Percentiles rank a stretch among this genome's conserved stretches.
Conservation (phyloP, 352 stramenopile species). For the Pythium vanterpoolii region DNA sequence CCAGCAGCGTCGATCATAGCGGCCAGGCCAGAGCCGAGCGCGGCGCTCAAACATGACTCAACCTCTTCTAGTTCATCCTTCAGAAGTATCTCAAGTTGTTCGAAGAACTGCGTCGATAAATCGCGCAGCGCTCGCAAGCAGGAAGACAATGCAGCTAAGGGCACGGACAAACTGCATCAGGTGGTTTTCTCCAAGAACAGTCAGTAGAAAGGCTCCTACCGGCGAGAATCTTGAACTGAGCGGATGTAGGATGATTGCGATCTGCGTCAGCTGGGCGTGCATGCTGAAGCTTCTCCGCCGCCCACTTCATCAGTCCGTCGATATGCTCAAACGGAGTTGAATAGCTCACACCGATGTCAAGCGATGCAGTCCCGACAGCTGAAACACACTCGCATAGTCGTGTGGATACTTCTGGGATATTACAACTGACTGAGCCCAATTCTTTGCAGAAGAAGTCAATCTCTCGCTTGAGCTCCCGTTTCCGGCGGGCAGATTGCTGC, state of each 20-base stretch:
- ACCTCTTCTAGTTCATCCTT: conserved; percentile 1
- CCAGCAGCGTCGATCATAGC: conserved; percentile 32
- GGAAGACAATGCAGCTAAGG: conserved; percentile 35
- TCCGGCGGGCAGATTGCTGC: conserved; percentile 11
- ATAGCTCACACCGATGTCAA: conserved; percentile 54
- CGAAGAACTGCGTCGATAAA: conserved; percentile 13
- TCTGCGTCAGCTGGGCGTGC: conserved; percentile 8
- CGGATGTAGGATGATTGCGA: background rate
- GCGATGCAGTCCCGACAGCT: conserved; percentile 35
- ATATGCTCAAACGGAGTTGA: conserved; percentile 44
- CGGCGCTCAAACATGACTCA: background rate
- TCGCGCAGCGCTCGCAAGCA: conserved; percentile 31
- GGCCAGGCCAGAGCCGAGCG: conserved; percentile 30
- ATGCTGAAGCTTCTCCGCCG: conserved; percentile 21
- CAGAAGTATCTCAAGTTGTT: background rate
- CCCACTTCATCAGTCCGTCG: conserved; percentile 34
- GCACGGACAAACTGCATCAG: background rate
- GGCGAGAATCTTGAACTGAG: background rate
- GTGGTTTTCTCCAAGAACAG: background rate
- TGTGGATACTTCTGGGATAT: conserved; percentile 25
- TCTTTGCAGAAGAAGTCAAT: conserved; percentile 80
- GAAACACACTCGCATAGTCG: conserved; percentile 44
- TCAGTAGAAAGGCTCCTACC: background rate
- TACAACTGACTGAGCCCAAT: conserved; percentile 35
- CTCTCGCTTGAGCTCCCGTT: conserved; percentile 59